These are phyloP conservation scores for Serendipita sp. DNA, from an alignment of 768 basidiomycete genomes.

Conservation along the genomic window DNA sequence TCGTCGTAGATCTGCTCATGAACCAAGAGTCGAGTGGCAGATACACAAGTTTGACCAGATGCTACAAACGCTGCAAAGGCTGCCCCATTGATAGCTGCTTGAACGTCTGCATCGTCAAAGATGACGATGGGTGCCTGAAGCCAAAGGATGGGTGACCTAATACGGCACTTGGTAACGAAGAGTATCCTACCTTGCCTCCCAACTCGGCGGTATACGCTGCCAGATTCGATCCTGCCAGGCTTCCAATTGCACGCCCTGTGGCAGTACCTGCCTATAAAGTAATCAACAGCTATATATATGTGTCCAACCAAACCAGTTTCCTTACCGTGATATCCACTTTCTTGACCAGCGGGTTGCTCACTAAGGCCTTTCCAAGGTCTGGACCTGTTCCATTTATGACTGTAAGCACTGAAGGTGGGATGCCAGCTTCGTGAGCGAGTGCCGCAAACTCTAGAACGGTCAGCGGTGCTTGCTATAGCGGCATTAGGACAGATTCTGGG, in stretches of 20 bases:
- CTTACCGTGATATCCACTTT: constrained; percentile 77
- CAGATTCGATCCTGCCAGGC: constrained; percentile 56
- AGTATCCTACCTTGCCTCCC: constrained; percentile 52
- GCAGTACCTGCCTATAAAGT: constrained; percentile 51
- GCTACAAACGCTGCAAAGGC: constrained; percentile 76
- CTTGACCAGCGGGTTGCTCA: constrained; percentile 45
- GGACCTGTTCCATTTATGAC: constrained; percentile 59
- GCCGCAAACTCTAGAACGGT: constrained; percentile 62
- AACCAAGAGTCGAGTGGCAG: constrained; percentile 67
- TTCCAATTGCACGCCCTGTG: constrained; percentile 59
- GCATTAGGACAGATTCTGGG: background rate
- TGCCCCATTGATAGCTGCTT: constrained; percentile 62
- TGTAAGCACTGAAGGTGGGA: constrained; percentile 59
- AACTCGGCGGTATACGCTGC: constrained; percentile 68
- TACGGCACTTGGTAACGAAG: background rate
- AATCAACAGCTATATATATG: background rate
- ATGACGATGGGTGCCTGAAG: constrained; percentile 24
- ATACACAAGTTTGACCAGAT: constrained; percentile 83
- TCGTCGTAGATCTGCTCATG: constrained; percentile 51
- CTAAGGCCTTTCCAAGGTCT: constrained; percentile 46
- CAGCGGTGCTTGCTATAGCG: constrained; percentile 49
- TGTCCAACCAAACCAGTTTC: background rate
- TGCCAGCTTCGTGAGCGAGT: constrained; percentile 49
- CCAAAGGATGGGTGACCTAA: background rate
- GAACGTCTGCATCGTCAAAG: constrained; percentile 60